Evolutionary conservation across 768 basidiomycete genomes (phyloP), one percentile per base, ranked within the genome.

Genomic region (Leccinum broughii): DNA sequence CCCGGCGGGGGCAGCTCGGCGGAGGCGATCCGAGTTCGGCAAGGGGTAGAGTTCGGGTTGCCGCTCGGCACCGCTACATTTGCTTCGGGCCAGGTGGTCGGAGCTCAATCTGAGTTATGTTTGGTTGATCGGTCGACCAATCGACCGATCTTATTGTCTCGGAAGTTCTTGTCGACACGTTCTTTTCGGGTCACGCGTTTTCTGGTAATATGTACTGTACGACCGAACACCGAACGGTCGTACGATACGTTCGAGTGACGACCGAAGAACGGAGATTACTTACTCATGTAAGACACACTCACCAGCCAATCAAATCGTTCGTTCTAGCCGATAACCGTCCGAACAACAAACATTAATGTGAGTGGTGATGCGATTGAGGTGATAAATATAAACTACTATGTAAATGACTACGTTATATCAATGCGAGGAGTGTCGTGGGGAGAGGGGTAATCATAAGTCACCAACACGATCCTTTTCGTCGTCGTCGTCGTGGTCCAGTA

Each of bases 361-460:
- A 70, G 69, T 60, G 65, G 70, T 65, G 70, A 64, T 70, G 67
- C 52, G 13, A 68, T 70, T 63, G 63, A 55, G 14, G 58, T 51
- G 30, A 37, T 14, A 35, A 32, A 26, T 34, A 53, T 37, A 49
- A 37, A 68, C 50, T 61, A 71, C 41, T 51, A 35, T 35, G 34
- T 35, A 53, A 11, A 53, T 62, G 62, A 49, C 24, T 67, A 71
- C 51, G 46, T 61, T 58, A 58, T 46, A 35, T 57, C 34, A 55
- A 35, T 66, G 65, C 51, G 28, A 54, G 59, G 54, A 44, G 57
- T 64, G 62, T 58, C 44, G 35, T 15, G 5, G 51, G 51, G 15
- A 10, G 51, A 51, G 51, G 52, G 58, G 62, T 62, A 50, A 51
- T 60, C 55, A 59, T 59, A 41, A 54, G 51, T 54, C 26, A 28